These are phyloP conservation scores for Beta macrorhiza DNA, from an alignment of 179 eudicot species.

Conservation along the genomic window DNA sequence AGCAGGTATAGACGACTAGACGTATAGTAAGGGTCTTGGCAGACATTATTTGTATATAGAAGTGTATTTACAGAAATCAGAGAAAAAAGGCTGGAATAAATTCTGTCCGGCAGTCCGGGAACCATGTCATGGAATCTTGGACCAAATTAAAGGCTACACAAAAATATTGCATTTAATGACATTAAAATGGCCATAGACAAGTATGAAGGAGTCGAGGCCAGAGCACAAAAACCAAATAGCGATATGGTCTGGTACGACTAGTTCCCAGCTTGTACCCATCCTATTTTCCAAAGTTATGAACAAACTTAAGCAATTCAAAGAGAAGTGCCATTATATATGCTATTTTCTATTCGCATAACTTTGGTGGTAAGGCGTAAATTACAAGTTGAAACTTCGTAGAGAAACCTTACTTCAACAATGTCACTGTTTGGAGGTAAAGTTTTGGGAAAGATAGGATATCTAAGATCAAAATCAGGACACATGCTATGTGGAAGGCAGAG, in stretches of 20 bases:
- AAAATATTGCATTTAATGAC: neutral
- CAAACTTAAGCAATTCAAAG: too few relatives aligned
- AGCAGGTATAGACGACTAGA: neutral
- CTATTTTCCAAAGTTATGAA: too few relatives aligned
- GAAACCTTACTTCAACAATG: too few relatives aligned
- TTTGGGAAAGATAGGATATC: too few relatives aligned
- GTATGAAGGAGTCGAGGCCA: neutral
- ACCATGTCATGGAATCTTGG: neutral
- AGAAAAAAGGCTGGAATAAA: neutral
- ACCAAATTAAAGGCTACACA: neutral
- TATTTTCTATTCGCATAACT: too few relatives aligned
- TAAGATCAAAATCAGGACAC: too few relatives aligned
- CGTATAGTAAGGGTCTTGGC: neutral
- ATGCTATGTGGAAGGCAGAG: too few relatives aligned
- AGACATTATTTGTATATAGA: neutral
- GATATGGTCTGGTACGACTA: neutral
- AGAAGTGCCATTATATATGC: too few relatives aligned
- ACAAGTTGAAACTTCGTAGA: too few relatives aligned
- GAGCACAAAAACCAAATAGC: neutral
- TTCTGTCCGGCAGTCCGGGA: neutral
- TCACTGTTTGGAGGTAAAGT: too few relatives aligned
- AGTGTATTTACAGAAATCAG: neutral
- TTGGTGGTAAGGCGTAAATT: too few relatives aligned
- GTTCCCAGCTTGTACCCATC: too few relatives aligned
- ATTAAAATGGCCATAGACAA: neutral